These are phyloP conservation scores for Diplodia intermedia DNA, from an alignment of 2,329 filamentous ascomycete genomes.

Conservation along the genomic window DNA sequence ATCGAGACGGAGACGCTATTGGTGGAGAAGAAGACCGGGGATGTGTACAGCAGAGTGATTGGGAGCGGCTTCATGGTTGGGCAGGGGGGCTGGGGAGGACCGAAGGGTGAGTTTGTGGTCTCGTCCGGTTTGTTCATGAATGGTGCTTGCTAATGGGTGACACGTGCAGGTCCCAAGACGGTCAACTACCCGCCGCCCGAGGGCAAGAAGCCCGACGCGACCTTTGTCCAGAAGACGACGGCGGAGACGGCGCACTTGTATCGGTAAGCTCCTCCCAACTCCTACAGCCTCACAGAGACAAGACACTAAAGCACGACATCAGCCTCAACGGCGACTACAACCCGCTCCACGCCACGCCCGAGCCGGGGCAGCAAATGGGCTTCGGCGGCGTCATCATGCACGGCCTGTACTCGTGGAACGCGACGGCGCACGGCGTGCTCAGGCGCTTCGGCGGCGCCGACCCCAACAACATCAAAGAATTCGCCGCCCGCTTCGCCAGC, in stretches of 20 bases:
- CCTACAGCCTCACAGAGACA: background rate
- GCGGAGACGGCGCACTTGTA: slow-evolving; percentile 66
- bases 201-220: slow-evolving; percentile 72
- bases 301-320: background rate
- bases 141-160: background rate
- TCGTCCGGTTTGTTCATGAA: background rate
- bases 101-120: slow-evolving; percentile 68
- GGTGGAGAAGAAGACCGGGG: slow-evolving; percentile 71
- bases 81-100: slow-evolving; percentile 85
- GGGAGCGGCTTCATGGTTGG: slow-evolving; percentile 80
- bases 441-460: slow-evolving; percentile 76
- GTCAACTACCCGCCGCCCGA: slow-evolving; percentile 79
- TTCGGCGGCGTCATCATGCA: slow-evolving; percentile 90
- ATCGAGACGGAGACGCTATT: slow-evolving; percentile 80
- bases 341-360: slow-evolving; percentile 85
- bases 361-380: slow-evolving; percentile 86
- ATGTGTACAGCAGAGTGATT: slow-evolving; percentile 73
- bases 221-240: slow-evolving; percentile 73
- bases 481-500: slow-evolving; percentile 85
- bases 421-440: slow-evolving; percentile 74
- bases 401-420: slow-evolving; percentile 88
- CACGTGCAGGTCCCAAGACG: slow-evolving; percentile 65
- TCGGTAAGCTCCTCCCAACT: slow-evolving; percentile 5
- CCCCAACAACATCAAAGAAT: slow-evolving; percentile 82
- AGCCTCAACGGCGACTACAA: slow-evolving; percentile 94